Conservation (phyloP, 2,329 filamentous ascomycete species). For the Talaromyces pinophilus region DNA sequence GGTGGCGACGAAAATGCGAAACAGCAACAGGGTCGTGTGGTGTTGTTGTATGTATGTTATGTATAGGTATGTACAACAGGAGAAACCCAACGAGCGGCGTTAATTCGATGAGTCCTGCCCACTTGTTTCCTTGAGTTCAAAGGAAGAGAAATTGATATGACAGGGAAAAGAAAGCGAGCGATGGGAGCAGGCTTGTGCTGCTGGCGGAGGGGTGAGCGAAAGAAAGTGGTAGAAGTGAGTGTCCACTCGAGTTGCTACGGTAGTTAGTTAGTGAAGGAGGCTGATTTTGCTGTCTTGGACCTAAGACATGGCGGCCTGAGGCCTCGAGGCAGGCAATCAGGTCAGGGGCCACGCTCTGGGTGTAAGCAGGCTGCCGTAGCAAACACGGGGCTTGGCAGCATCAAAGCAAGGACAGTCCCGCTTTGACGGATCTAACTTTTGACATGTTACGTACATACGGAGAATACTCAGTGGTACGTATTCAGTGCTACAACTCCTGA, state of each 20-base stretch:
- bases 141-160: neutral
- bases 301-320: neutral
- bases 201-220: conserved; percentile 6
- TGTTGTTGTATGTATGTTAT: conserved; percentile 10
- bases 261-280: neutral
- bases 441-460: neutral
- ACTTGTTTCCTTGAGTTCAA: neutral
- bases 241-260: conserved; percentile 5
- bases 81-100: conserved; percentile 12
- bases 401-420: neutral
- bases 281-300: neutral
- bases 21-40: neutral
- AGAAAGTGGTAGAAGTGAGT: neutral
- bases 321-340: neutral
- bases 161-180: conserved; percentile 13
- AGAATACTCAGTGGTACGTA: no score
- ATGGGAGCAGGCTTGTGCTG: conserved; percentile 8
- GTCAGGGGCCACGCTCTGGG: neutral
- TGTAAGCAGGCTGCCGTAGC: neutral
- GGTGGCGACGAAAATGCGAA: neutral
- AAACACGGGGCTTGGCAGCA: neutral
- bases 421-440: neutral
- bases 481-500: neutral
- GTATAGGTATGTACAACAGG: conserved; percentile 12
- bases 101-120: conserved; percentile 3